phyloP scores from a whole-genome alignment of 2,329 filamentous ascomycete species.

The Falciphora oryzae region DNA sequence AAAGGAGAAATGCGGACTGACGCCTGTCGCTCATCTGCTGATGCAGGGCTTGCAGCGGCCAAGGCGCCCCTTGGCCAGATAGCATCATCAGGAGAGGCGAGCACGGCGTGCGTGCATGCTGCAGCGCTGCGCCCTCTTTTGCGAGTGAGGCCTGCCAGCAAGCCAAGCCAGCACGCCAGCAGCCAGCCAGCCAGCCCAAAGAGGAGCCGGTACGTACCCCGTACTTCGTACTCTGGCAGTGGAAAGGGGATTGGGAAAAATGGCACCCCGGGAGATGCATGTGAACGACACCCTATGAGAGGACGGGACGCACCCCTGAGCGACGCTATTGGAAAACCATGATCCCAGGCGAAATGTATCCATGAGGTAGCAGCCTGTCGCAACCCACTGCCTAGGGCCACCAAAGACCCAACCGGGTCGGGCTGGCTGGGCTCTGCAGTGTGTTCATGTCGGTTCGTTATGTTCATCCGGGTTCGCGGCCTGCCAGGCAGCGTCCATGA shows the following conservation, averaged over 20 bases:
- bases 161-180: not conserved
- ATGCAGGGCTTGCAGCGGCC: not conserved
- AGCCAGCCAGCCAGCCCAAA: not conserved
- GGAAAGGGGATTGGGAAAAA: not conserved
- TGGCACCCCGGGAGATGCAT: slow-evolving; percentile 30
- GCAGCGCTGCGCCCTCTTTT: slow-evolving; percentile 33
- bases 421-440: not conserved
- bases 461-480: not conserved
- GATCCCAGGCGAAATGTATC: slow-evolving; percentile 13
- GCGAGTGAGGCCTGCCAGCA: slow-evolving; percentile 15
- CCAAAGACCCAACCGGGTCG: slow-evolving; percentile 1
- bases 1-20: slow-evolving; percentile 1
- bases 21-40: slow-evolving; percentile 13
- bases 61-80: not conserved
- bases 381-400: not conserved
- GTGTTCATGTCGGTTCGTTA: not conserved
- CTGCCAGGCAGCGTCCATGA: not conserved
- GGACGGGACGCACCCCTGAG: slow-evolving; percentile 19
- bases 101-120: slow-evolving; percentile 14
- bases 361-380: not conserved
- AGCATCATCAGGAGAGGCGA: not conserved
- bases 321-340: slow-evolving; percentile 26
- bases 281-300: slow-evolving; percentile 31
- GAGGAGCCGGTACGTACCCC: not conserved
- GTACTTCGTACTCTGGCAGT: not conserved